Conservation (phyloP, 106 monocot genomes). For the Platanthera guangdongensis region DNA sequence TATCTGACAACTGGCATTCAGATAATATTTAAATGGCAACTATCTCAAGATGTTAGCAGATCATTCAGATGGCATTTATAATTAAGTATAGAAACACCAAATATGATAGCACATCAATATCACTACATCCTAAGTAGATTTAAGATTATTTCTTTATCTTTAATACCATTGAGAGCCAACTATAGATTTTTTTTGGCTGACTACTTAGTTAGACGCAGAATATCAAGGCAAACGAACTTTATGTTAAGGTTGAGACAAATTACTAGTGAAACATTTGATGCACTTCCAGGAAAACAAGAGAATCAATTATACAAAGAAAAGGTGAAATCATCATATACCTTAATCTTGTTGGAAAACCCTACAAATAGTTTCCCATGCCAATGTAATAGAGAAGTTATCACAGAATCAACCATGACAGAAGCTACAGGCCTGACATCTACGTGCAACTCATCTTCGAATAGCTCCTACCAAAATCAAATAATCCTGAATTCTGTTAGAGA, state of each 20-base stretch:
- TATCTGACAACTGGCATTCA: background rate
- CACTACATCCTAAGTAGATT: background rate
- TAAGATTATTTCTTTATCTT: background rate
- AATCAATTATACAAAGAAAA: background rate
- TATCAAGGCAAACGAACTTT: background rate
- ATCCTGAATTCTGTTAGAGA: background rate
- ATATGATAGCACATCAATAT: background rate
- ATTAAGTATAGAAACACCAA: background rate
- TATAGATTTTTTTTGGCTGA: background rate
- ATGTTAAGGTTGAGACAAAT: background rate
- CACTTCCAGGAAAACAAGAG: background rate
- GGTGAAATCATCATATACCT: slow-evolving; percentile 31
- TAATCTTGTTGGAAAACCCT: slow-evolving; percentile 61
- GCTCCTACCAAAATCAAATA: slow-evolving; percentile 32
- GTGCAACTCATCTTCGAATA: slow-evolving; percentile 42
- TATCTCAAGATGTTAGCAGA: background rate
- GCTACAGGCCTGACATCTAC: slow-evolving; percentile 46
- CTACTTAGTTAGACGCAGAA: background rate
- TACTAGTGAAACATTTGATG: background rate
- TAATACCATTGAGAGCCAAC: background rate
- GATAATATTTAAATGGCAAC: background rate
- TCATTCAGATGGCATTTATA: background rate
- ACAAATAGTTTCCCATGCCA: slow-evolving; percentile 74
- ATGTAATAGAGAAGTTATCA: slow-evolving; percentile 54
- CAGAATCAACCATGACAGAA: slow-evolving; percentile 57